phyloP scores from a whole-genome alignment of 2,329 filamentous ascomycete species.

The Plenodomus lindquistii region DNA sequence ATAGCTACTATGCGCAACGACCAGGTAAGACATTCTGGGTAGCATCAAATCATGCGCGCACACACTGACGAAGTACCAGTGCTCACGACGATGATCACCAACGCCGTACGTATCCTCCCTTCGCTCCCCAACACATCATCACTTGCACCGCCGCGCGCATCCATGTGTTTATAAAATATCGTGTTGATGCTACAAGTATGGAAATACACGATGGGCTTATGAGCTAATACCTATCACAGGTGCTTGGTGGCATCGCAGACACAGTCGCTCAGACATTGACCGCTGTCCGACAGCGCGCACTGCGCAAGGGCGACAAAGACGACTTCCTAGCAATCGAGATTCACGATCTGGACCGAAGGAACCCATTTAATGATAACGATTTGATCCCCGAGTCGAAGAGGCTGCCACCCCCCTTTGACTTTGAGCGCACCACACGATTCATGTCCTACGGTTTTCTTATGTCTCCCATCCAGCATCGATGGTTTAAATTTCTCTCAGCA shows the following conservation, averaged over 20 bases:
- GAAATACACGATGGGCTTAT: neutral
- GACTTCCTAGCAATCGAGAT: conserved; percentile 85
- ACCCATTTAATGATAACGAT: conserved; percentile 67
- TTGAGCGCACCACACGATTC: conserved; percentile 90
- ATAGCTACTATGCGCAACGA: conserved; percentile 88
- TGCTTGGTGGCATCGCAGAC: conserved; percentile 93
- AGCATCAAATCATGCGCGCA: neutral
- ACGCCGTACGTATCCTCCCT: conserved; percentile 67
- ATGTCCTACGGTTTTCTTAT: conserved; percentile 98
- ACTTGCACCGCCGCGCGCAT: neutral
- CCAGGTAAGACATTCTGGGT: conserved; percentile 62
- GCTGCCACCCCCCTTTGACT: conserved; percentile 86
- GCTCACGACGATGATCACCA: conserved; percentile 98
- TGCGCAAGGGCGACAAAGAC: conserved; percentile 66
- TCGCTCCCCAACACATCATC: conserved; percentile 4
- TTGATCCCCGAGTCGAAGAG: conserved; percentile 65
- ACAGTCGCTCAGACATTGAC: conserved; percentile 94
- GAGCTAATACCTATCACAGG: conserved; percentile 15
- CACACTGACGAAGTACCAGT: conserved; percentile 56
- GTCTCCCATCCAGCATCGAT: conserved; percentile 93
- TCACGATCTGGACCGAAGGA: conserved; percentile 81
- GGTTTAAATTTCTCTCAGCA: conserved; percentile 84
- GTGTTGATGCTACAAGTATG: neutral
- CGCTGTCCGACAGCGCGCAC: conserved; percentile 70
- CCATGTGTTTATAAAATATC: neutral